Conservation (phyloP, 2,329 filamentous ascomycete genomes). For the Epichloe sylvatica region DNA sequence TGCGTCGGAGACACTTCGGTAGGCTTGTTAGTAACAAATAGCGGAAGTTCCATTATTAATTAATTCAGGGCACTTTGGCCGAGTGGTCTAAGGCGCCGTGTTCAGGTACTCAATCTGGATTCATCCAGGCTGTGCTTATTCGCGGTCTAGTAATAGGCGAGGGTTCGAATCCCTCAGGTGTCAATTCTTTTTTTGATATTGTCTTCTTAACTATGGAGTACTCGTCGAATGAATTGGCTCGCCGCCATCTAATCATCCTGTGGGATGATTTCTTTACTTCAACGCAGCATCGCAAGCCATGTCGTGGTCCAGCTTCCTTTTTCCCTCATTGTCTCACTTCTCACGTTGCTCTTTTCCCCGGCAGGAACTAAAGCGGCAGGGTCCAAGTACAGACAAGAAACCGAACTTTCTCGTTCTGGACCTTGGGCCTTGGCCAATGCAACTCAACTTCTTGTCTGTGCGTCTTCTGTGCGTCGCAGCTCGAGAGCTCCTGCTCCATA, state of each 20-base stretch:
- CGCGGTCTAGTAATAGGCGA: slow-evolving; percentile 18
- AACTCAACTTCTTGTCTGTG: neutral
- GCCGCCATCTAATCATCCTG: neutral
- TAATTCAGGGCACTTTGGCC: slow-evolving; percentile 5
- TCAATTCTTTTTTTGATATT: slow-evolving; percentile 8
- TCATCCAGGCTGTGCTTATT: neutral
- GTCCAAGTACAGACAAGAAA: neutral
- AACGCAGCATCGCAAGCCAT: too few relatives aligned
- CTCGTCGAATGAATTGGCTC: neutral
- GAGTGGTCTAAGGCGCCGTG: slow-evolving; percentile 10
- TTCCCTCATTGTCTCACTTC: neutral
- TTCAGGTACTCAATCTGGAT: neutral
- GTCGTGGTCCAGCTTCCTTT: neutral
- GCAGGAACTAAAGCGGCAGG: neutral
- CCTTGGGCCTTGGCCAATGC: too few relatives aligned
- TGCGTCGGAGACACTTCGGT: too few relatives aligned
- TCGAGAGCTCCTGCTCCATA: neutral
- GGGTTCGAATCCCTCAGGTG: slow-evolving; percentile 20
- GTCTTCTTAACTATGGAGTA: neutral
- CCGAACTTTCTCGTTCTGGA: too few relatives aligned
- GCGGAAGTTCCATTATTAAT: accelerated
- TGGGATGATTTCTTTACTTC: neutral
- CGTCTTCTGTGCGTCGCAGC: neutral
- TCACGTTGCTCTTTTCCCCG: neutral
- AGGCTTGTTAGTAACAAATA: accelerated